Conservation (phyloP, 345 rosid species). For the Orychophragmus violaceus region DNA sequence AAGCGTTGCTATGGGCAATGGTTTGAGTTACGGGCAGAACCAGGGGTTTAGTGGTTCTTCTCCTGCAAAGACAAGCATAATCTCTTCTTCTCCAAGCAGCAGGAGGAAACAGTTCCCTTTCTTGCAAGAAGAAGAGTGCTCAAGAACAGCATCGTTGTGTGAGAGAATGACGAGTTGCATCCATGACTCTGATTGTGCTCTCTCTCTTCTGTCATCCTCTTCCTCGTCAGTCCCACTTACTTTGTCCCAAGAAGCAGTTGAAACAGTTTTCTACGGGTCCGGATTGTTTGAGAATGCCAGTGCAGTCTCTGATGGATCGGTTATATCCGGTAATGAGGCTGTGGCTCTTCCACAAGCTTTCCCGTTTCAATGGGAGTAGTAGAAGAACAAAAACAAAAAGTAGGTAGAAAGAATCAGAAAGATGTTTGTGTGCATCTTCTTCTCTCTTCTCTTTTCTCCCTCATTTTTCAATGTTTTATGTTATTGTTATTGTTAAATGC, state of each 20-base stretch:
- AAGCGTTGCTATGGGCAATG: slow-evolving; percentile 16
- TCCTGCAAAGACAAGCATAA: slow-evolving; percentile 26
- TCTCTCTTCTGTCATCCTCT: slow-evolving; percentile 81
- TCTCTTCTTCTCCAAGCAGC: slow-evolving; percentile 36
- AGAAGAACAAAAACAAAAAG: background rate
- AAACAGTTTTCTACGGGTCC: slow-evolving; percentile 31
- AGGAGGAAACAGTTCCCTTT: slow-evolving; percentile 42
- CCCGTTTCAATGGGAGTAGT: slow-evolving; percentile 65
- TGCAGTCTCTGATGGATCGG: slow-evolving; percentile 36
- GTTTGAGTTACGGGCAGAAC: slow-evolving; percentile 18
- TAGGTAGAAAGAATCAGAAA: slow-evolving; percentile 18
- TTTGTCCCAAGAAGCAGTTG: slow-evolving; percentile 32
- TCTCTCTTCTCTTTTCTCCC: slow-evolving; percentile 6
- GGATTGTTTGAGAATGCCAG: slow-evolving; percentile 37
- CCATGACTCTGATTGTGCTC: slow-evolving; percentile 69
- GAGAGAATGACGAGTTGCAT: slow-evolving; percentile 45
- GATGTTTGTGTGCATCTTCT: background rate
- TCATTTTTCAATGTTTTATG: background rate
- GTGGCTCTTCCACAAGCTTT: slow-evolving; percentile 37
- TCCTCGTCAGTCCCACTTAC: slow-evolving; percentile 23
- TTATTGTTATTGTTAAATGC: background rate
- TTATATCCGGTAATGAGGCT: slow-evolving; percentile 31
- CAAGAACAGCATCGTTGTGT: slow-evolving; percentile 31
- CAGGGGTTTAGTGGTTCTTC: slow-evolving; percentile 5
- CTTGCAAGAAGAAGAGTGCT: slow-evolving; percentile 34